Evolutionary conservation across 495 filamentous ascomycete species (phyloP).

Genomic region (Filosporella fistucella): DNA sequence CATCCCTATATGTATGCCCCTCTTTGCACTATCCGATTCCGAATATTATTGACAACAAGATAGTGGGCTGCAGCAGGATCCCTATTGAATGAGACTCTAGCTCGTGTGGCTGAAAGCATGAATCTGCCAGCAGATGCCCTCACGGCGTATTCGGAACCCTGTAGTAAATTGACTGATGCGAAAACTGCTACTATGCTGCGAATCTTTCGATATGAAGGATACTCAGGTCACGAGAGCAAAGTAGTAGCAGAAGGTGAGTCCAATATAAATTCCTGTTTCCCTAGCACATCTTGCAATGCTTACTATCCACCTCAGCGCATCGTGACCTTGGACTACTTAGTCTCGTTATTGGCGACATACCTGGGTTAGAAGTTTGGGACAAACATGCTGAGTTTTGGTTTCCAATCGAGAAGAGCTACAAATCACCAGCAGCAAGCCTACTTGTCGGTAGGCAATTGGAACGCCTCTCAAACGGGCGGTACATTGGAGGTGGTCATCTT

Average conservation of each 20-base stretch:
- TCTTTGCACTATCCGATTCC: too few species aligned
- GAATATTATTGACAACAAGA: too few species aligned
- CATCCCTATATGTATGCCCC: too few species aligned
- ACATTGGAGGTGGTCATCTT: conserved; percentile 8
- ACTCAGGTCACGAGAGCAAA: conserved; percentile 9
- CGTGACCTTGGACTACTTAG: conserved; percentile 16
- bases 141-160: conserved; percentile 8
- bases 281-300: background rate
- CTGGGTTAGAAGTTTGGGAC: conserved; percentile 16
- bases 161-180: background rate
- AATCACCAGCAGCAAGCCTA: conserved; percentile 6
- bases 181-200: conserved; percentile 13
- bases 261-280: background rate
- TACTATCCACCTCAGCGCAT: conserved; percentile 8
- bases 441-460: conserved; percentile 8
- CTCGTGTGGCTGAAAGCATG: conserved; percentile 6
- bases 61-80: conserved; percentile 7
- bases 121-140: conserved; percentile 8
- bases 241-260: conserved; percentile 17
- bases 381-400: conserved; percentile 2
- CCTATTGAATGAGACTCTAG: conserved; percentile 6
- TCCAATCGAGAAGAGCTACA: conserved; percentile 4
- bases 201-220: conserved; percentile 15
- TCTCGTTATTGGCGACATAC: conserved; percentile 16
- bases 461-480: conserved; percentile 6